These are phyloP conservation scores for Venturia asperata DNA, from an alignment of 2,329 filamentous ascomycete species.

Conservation along the genomic window DNA sequence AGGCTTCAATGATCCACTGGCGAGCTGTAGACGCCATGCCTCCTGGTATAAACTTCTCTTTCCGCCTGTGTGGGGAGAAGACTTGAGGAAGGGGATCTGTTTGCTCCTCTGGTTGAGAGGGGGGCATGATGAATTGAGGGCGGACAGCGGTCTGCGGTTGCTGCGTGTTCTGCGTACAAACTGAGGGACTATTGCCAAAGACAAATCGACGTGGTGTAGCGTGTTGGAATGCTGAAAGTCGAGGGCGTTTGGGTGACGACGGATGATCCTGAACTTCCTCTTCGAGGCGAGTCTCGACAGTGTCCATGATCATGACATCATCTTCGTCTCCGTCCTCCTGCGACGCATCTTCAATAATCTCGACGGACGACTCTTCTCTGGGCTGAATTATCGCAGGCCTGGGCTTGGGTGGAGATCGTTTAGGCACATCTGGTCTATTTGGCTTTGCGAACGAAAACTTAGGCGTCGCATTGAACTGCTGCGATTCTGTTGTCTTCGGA, in stretches of 20 bases:
- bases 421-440: conserved; percentile 1
- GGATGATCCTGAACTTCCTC: background rate
- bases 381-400: background rate
- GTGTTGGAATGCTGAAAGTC: background rate
- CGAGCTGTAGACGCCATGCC: conserved; percentile 45
- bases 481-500: background rate
- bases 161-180: background rate
- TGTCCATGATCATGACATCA: conserved; percentile 12
- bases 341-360: conserved; percentile 7
- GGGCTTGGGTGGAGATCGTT: conserved; percentile 5
- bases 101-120: conserved; percentile 27
- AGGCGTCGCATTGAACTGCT: conserved; percentile 16
- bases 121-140: conserved; percentile 34
- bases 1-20: conserved; percentile 43
- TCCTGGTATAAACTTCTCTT: conserved; percentile 42
- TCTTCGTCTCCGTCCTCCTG: background rate
- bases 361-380: background rate
- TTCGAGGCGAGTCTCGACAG: background rate
- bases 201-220: conserved; percentile 8
- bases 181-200: background rate
- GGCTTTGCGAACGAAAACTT: conserved; percentile 12
- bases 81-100: conserved; percentile 41
- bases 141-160: conserved; percentile 22
- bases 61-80: conserved; percentile 48
- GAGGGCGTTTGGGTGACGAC: conserved; percentile 12